Conservation (phyloP, 202 grass and related monocot genomes). For the Zoysia matrella region DNA sequence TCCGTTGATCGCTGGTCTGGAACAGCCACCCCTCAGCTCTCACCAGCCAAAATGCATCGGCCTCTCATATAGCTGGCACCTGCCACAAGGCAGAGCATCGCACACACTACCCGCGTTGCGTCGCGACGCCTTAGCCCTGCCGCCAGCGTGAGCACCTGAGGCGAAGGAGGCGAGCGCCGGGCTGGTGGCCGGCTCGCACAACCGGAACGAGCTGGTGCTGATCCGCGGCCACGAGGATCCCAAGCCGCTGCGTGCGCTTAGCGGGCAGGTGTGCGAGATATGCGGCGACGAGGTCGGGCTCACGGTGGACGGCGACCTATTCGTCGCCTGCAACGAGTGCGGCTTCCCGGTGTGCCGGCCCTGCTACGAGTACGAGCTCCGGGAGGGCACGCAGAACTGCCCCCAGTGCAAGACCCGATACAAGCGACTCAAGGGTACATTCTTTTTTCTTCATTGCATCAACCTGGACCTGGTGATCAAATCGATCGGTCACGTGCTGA, state of each 20-base stretch:
- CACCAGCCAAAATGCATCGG: conserved; percentile 20
- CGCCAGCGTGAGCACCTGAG: not conserved
- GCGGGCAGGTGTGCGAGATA: too few relatives aligned
- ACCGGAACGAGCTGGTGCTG: too few relatives aligned
- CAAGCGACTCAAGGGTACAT: conserved; percentile 91
- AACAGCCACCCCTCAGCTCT: conserved; percentile 39
- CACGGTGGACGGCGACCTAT: conserved; percentile 8
- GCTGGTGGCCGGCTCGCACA: conserved; percentile 60
- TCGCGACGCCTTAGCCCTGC: not conserved
- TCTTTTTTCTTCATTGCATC: not conserved
- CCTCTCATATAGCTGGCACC: conserved; percentile 56
- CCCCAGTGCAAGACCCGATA: conserved; percentile 98
- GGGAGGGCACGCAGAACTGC: conserved; percentile 95
- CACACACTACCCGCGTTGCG: not conserved
- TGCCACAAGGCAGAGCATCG: conserved; percentile 55
- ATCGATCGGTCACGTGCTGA: not conserved
- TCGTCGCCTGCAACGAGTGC: conserved; percentile 99
- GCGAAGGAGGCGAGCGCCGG: conserved; percentile 94
- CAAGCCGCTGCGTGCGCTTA: too few relatives aligned
- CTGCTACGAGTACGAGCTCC: conserved; percentile 97
- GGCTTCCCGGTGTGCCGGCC: conserved; percentile 97
- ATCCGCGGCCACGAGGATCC: too few relatives aligned
- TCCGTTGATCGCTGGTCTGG: not conserved
- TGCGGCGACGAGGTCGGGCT: too few relatives aligned
- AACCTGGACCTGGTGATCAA: not conserved